Evolutionary conservation across 169 alveolate genomes (phyloP), one percentile per base, ranked within the genome.

Genomic region (Plasmodium ovale): DNA sequence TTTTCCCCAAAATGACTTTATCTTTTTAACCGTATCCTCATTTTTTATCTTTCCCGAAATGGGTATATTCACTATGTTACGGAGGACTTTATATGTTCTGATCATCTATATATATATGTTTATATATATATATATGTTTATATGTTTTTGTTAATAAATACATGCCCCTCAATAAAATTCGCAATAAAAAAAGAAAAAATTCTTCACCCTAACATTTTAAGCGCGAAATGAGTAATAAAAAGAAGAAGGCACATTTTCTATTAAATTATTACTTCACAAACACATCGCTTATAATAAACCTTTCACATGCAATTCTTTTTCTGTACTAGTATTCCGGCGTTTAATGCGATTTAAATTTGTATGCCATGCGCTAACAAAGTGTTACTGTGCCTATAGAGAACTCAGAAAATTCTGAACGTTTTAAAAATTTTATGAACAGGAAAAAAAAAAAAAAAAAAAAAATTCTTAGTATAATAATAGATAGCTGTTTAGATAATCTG

Each of bases 41-140:
- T 47, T 65, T 82, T 82, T 59, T 49, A 29, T 23, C 29, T 82
- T 65, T 56, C 59, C 65, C 25, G 29, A 67, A 65, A 82, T 3
- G 27, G 5, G 14, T 14, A 29, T 64, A 65, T 39, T 65, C 25
- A 25, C 37, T 39, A 67, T 27, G 44, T 59, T 58, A 9, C 44
- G 79, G 27, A 42, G n/a, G n/a, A n/a, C n/a, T n/a, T n/a, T n/a
- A n/a, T n/a, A n/a, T n/a, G n/a, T n/a, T n/a, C n/a, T n/a, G n/a
- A n/a, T n/a, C n/a, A n/a, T 27, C 39, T 12, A 42, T 39, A 39
- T 37, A 39, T 9, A 35, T 42, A 42, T 65, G 12, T 3, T 65
- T n/a, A 3, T 39, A 25, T 65, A 25, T 31, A 31, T 70, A 59
- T 27, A 59, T 25, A 29, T 14, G 9, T 12, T 6, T 10, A 59